Conservation (phyloP, 2,329 filamentous ascomycete genomes). For the Xylariaceae sp. region DNA sequence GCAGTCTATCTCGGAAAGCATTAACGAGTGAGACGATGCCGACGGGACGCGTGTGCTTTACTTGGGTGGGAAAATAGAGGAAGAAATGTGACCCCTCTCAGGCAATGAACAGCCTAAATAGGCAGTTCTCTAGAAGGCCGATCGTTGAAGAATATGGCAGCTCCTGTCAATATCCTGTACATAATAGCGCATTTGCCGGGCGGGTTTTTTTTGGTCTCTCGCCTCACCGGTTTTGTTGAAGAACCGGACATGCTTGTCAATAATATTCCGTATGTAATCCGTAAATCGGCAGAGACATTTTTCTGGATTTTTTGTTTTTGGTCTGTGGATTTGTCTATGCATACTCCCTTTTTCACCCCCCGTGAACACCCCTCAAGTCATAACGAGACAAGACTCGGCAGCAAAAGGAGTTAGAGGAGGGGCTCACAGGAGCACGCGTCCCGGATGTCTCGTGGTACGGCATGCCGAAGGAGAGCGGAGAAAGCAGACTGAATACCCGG, state of each 20-base stretch:
- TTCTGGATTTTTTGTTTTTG: not conserved
- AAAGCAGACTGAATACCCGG: not conserved
- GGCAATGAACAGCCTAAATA: not conserved
- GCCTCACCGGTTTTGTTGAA: not conserved
- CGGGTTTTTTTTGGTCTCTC: not conserved
- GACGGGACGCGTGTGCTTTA: slow-evolving; percentile 9
- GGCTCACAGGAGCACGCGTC: not conserved
- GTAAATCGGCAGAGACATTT: not conserved
- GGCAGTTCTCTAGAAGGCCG: slow-evolving; percentile 9
- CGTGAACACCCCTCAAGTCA: not conserved
- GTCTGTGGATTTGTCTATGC: no score
- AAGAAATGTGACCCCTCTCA: slow-evolving; percentile 1
- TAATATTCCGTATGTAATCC: not conserved
- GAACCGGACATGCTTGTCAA: not conserved
- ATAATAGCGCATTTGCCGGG: not conserved
- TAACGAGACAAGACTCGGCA: not conserved
- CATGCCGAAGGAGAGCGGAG: not conserved
- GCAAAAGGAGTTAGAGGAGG: not conserved
- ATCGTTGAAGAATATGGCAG: not conserved
- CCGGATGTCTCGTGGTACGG: slow-evolving; percentile 1
- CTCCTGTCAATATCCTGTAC: not conserved
- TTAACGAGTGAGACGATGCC: slow-evolving; percentile 10
- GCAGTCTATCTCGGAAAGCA: slow-evolving; percentile 18
- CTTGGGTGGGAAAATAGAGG: not conserved
- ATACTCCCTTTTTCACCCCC: not conserved